phyloP scores from a whole-genome alignment of 768 basidiomycete genomes.

The Pisolithus marmoratus region DNA sequence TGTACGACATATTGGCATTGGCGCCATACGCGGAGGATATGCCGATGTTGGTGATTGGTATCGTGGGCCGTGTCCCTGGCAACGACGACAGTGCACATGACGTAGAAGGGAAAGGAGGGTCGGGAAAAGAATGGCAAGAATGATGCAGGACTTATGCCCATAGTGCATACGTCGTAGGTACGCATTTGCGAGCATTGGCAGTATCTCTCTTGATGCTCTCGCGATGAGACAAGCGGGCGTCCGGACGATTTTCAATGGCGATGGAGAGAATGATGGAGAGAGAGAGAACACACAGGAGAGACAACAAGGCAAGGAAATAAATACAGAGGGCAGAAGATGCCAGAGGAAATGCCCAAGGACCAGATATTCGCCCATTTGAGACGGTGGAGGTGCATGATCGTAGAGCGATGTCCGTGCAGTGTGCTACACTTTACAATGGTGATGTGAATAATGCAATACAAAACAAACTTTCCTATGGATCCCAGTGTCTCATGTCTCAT shows the following conservation, averaged over 20 bases:
- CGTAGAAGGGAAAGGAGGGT: no score
- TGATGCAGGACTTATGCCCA: constrained; percentile 33
- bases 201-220: constrained; percentile 28
- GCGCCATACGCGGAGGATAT: constrained; percentile 45
- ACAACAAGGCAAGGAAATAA: no score
- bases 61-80: constrained; percentile 40
- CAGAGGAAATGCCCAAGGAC: constrained; percentile 26
- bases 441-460: no score
- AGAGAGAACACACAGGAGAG: no score
- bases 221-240: no score
- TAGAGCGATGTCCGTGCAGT: constrained; percentile 55
- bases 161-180: constrained; percentile 51
- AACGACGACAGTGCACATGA: neutral
- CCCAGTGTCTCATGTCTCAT: no score
- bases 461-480: no score
- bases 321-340: no score
- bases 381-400: constrained; percentile 41
- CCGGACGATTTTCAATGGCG: neutral
- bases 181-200: constrained; percentile 49
- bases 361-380: constrained; percentile 37
- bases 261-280: constrained; percentile 31
- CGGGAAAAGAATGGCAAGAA: constrained; percentile 23
- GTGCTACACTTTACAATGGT: constrained; percentile 47
- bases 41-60: constrained; percentile 35
- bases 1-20: constrained; percentile 51